Base-by-base conservation (phyloP, 129 eudicot species). In the Helianthus tuberosus region DNA sequence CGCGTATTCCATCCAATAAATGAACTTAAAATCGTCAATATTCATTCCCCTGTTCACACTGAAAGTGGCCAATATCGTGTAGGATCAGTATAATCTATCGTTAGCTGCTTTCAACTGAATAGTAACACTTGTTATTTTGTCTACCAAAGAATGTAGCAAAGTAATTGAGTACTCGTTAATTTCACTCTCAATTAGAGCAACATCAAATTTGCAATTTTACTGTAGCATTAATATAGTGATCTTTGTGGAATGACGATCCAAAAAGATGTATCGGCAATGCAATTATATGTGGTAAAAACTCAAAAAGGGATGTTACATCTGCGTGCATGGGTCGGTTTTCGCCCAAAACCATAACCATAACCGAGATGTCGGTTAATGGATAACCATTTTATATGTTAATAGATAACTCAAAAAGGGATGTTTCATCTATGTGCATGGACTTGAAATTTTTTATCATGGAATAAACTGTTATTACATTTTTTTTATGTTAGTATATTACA, bases 1-100 rank as follows among this genome's bases (percentile, higher is more conserved):
- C 3, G 92, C 96, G 32, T 94, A 94, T 70, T 94, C 98, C 98
- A 94, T 94, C 98, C 98, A 94, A 66, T 88, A 94, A 61, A 94
- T 94, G 86, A 94, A 94, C 83, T 94, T 94, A 71, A 94, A 94
- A 81, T 94, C 98, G 39, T 83, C 97, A 80, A 94, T 83, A 69
- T 68, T 82, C 97, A 94, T 94, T 71, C 96, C 96, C 69, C 81
- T 90, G 81, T 94, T 94, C 60, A 94, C 77, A 17, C 98, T 94
- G 89, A 75, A 84, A n/a, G 35, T 47, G 44, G 61, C 64, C 13
- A 71, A 79, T 70, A 68, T 35, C 16, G 66, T 39, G 13, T 46
- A 69, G 25, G 35, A 16, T 83, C 32, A 79, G 80, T 49, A 57
- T 20, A 39, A 36, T 55, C 54, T 57, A 57, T 50, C 54, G 29